Evolutionary conservation across 768 basidiomycete genomes (phyloP), one percentile per base, ranked within the genome.

Genomic region (Kondoa subrosea): DNA sequence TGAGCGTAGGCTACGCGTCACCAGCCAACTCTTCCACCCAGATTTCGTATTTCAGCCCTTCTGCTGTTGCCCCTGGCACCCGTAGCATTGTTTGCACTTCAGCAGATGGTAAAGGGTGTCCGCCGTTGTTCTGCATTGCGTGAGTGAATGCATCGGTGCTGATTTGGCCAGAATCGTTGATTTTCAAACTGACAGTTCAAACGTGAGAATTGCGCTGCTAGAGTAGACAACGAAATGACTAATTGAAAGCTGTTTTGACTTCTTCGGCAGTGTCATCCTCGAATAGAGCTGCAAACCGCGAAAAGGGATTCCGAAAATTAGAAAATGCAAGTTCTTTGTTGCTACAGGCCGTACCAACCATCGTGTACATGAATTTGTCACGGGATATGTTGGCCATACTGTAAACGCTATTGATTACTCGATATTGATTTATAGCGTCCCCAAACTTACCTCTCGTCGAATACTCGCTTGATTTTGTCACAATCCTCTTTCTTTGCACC

Each of bases 81-180:
- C 34, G n/a, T 32, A 63, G 30, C 61, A 63, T 63, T 16, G 16
- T 17, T 16, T 63, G 29, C 17, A 63, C 61, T n/a, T 63, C 61
- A 16, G 3, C 3, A 12, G 26, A 15, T 8, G 16, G 16, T 16
- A 63, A 32, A 27, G 2, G 14, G 12, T 12, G 15, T 14, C 17
- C 29, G 61, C 61, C 61, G 3, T 31, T 14, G 30, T 63, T 63
- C 61, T 32, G 61, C 61, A 63, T 63, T 14, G 12, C 16, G 30
- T 31, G 61, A 16, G 29, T 27, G 29, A 63, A 63, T 27, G 34
- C 61, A 33, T 33, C 33, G 16, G 34, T 63, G 17, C 29, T 63
- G 29, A 27, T 27, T 60, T 50, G 12, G 40, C 21, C 40, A 8
- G 12, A 21, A 8, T 50, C 21, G 40, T 50, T 21, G 40, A 50